Conservation (phyloP, 2,329 filamentous ascomycete genomes). For the Diplodia scrobiculata region DNA sequence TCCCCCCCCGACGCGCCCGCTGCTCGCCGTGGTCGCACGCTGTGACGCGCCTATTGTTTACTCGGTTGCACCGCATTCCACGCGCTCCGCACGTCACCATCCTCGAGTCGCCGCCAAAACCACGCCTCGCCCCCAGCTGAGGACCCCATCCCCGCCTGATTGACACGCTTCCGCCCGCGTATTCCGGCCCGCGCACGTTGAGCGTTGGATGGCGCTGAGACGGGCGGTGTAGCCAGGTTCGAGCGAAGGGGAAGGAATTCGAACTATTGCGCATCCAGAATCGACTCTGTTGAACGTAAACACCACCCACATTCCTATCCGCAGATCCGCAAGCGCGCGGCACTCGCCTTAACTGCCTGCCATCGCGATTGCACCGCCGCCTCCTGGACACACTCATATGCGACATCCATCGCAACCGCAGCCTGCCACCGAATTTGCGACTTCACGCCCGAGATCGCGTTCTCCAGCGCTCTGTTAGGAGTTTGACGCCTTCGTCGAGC, state of each 20-base stretch:
- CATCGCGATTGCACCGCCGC: conserved; percentile 23
- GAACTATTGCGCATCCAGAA: conserved; percentile 24
- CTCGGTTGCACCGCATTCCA: conserved; percentile 28
- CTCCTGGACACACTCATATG: conserved; percentile 28
- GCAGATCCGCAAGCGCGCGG: conserved; percentile 27
- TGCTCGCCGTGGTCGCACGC: conserved; percentile 14
- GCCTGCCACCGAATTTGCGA: conserved; percentile 21
- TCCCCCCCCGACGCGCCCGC: conserved; percentile 18
- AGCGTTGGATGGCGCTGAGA: conserved; percentile 27
- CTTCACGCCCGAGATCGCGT: conserved; percentile 20
- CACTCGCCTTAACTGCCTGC: conserved; percentile 27
- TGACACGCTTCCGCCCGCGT: conserved; percentile 22
- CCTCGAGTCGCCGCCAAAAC: conserved; percentile 26
- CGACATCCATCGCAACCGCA: conserved; percentile 15
- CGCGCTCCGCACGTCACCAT: conserved; percentile 25
- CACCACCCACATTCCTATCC: conserved; percentile 28
- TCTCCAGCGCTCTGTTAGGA: conserved; percentile 23
- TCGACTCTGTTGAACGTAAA: conserved; percentile 28
- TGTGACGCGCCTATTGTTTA: conserved; percentile 30
- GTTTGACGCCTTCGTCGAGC: conserved; percentile 1
- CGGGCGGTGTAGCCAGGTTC: conserved; percentile 29
- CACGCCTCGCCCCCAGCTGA: conserved; percentile 15
- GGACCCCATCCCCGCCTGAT: conserved; percentile 13
- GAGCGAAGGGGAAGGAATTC: conserved; percentile 29
- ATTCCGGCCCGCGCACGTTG: conserved; percentile 21